Evolutionary conservation across 108 stramenopile species (phyloP), one percentile per base, ranked within the genome.

Genomic region (Cyclostephanos tholiformis): DNA sequence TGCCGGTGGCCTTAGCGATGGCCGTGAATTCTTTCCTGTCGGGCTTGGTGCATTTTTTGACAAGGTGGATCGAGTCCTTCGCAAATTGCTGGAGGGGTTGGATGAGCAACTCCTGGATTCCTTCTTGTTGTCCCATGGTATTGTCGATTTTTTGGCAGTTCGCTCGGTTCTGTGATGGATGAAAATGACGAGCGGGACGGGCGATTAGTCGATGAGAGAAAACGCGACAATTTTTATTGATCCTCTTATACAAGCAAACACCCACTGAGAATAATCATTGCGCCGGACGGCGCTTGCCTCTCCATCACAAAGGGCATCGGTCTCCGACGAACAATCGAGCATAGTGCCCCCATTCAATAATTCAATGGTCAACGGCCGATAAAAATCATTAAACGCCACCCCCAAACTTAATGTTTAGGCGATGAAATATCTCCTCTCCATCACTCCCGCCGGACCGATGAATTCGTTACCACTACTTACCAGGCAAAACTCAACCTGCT

Each of bases 41-140:
- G 38, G 99, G 99, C 83, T 99, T 99, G 69, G 98, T 99, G 84
- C 99, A 99, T 83, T 98, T 98, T 82, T 97, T 95, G 60, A 99
- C 97, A 69, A 99, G 85, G 81, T 99, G 96, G 55, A 96, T 79
- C 25, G 96, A 96, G 76, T 99, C 98, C 89, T 98, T 99, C 77
- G 86, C 86, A 69, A 99, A 99, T 82, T 99, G 91, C 61, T 82
- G 81, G 44, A 99, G 86, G 19, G 99, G 99, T 66, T 97, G 91
- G 60, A 99, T 94, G 70, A 98, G 76, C 36, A 91, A 81, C 63
- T 95, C 94, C 63, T 95, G 87, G 78, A 95, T 92, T 81, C 94
- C 94, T 91, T 92, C 91, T 79, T 94, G 85, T 72, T 89, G 79
- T 67, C 72, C 67, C 79, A 80, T 84, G n/a, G 13, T 84, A 62